Percentiles rank a stretch among this genome's conserved stretches.
Evolutionary conservation across 306 rosid species (phyloP).

Genomic region (Rosa chinensis): DNA sequence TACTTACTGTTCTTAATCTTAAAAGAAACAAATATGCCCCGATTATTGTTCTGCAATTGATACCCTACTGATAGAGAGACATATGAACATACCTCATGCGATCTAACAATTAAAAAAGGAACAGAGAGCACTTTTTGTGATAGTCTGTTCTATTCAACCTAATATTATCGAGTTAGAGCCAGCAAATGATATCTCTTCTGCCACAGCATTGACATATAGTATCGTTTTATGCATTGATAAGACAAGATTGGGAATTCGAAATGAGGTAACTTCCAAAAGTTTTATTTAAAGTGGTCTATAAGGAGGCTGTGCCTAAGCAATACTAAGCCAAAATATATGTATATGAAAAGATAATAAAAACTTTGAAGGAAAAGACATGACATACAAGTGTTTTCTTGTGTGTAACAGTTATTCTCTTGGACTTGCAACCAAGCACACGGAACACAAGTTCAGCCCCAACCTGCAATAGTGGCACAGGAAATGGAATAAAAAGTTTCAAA

Average conservation of each 20-base stretch:
- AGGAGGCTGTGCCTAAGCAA: background rate
- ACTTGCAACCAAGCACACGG: slow-evolving; percentile 95
- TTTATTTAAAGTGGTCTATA: background rate
- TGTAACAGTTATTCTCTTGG: slow-evolving; percentile 91
- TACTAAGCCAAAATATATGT: background rate
- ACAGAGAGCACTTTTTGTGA: background rate
- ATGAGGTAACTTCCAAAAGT: background rate
- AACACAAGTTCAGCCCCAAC: slow-evolving; percentile 84
- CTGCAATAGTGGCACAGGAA: slow-evolving; percentile 46
- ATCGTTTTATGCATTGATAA: background rate
- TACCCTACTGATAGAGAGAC: background rate
- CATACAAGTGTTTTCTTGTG: slow-evolving; percentile 96
- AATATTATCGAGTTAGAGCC: background rate
- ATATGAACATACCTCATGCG: background rate
- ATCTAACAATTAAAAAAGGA: background rate
- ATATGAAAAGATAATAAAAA: background rate
- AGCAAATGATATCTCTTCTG: background rate
- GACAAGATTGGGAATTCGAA: background rate
- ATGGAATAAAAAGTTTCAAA: slow-evolving; percentile 25
- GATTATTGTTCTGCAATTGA: background rate
- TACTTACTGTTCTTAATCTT: background rate
- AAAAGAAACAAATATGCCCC: background rate
- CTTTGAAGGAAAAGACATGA: slow-evolving; percentile 3
- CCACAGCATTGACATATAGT: background rate
- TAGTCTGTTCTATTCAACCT: background rate